These are phyloP conservation scores for Vigna unguiculata DNA, from an alignment of 306 rosid species.

Conservation along the genomic window DNA sequence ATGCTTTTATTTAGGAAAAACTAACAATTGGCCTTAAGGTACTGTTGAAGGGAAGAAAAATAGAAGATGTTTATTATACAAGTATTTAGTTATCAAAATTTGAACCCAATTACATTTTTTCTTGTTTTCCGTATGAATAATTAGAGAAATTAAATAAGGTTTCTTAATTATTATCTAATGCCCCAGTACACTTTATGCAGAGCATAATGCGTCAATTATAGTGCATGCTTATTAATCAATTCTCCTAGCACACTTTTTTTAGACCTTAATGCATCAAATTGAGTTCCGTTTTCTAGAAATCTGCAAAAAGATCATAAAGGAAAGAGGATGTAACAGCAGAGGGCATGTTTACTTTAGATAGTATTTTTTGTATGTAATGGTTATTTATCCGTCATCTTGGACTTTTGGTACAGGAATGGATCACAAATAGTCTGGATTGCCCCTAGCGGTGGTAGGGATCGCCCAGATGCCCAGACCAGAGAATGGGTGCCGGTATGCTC, in stretches of 20 bases:
- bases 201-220: slow-evolving; percentile 36
- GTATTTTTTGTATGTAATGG: slow-evolving; percentile 28
- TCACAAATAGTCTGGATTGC: slow-evolving; percentile 97
- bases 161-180: background rate
- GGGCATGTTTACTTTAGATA: slow-evolving; percentile 26
- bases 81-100: background rate
- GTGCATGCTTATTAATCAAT: slow-evolving; percentile 2
- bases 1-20: slow-evolving; percentile 3
- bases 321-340: slow-evolving; percentile 14
- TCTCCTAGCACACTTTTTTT: background rate
- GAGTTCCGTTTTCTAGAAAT: slow-evolving; percentile 27
- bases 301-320: slow-evolving; percentile 15
- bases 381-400: slow-evolving; percentile 29
- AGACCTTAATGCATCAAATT: slow-evolving; percentile 36
- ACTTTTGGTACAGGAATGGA: slow-evolving; percentile 72
- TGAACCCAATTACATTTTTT: background rate
- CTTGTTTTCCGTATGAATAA: background rate
- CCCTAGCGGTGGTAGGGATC: slow-evolving; percentile 98
- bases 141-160: background rate
- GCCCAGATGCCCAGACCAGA: slow-evolving; percentile 70
- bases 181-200: background rate
- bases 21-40: background rate
- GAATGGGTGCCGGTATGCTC: slow-evolving; percentile 90
- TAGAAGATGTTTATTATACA: background rate
- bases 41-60: background rate